Evolutionary conservation across 2,329 filamentous ascomycete genomes (phyloP).

Genomic region (Epichloe scottii): DNA sequence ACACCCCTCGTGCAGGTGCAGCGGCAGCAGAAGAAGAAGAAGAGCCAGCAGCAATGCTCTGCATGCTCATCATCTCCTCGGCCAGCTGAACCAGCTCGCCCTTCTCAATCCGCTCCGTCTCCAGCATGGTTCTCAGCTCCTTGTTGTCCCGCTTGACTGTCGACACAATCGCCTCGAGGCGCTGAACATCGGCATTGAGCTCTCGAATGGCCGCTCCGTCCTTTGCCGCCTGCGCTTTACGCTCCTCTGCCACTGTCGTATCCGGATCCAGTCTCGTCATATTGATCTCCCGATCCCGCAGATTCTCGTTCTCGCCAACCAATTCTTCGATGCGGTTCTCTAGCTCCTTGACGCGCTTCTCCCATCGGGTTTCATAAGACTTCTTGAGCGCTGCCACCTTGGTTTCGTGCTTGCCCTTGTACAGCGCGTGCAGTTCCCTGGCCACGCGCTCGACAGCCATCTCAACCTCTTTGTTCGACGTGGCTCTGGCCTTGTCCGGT

Average conservation of each 20-base stretch:
- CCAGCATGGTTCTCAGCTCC: constrained; percentile 50
- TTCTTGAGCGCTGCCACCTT: constrained; percentile 86
- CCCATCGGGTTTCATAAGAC: constrained; percentile 75
- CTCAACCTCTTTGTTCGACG: constrained; percentile 55
- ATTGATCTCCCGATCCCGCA: constrained; percentile 53
- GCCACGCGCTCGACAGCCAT: constrained; percentile 81
- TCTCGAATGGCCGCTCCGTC: constrained; percentile 56
- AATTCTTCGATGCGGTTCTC: constrained; percentile 60
- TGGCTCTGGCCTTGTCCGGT: constrained; percentile 26
- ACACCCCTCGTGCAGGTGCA: constrained; percentile 8
- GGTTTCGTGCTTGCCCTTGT: constrained; percentile 94
- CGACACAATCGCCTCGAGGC: constrained; percentile 59
- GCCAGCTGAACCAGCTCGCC: constrained; percentile 70
- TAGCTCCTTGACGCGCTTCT: constrained; percentile 74
- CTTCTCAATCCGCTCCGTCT: constrained; percentile 70
- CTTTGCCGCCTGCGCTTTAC: constrained; percentile 45
- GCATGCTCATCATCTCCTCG: constrained; percentile 71
- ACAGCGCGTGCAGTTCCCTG: constrained; percentile 81
- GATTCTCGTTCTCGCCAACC: constrained; percentile 59
- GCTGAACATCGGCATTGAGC: constrained; percentile 61
- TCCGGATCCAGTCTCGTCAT: constrained; percentile 45
- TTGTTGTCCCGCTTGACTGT: constrained; percentile 60
- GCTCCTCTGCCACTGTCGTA: constrained; percentile 34
- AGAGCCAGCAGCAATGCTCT: constrained; percentile 29
- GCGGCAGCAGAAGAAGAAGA: background rate